Percentiles rank a stretch among this genome's conserved stretches.
These are phyloP conservation scores for Penicillium sp. DNA, from an alignment of 2,329 filamentous ascomycete genomes.

Conservation along the genomic window DNA sequence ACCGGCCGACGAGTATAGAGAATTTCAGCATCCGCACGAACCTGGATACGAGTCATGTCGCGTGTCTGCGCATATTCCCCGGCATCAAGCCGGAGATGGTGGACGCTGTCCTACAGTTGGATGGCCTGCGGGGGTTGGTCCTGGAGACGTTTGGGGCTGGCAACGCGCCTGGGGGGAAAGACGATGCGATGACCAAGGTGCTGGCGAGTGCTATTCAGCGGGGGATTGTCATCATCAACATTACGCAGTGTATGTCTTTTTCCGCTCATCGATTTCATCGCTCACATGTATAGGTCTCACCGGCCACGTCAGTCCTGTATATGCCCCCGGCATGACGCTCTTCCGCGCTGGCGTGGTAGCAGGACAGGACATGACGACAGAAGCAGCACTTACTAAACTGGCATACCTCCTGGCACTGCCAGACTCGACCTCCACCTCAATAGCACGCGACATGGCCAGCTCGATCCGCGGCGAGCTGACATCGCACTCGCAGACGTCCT, in stretches of 20 bases:
- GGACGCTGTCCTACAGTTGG: conserved; percentile 72
- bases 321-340: conserved; percentile 71
- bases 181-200: conserved; percentile 73
- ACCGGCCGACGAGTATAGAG: conserved; percentile 68
- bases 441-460: conserved; percentile 66
- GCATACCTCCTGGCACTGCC: conserved; percentile 75
- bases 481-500: conserved; percentile 66
- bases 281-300: conserved; percentile 42
- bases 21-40: conserved; percentile 70
- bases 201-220: conserved; percentile 72
- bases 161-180: conserved; percentile 78
- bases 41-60: conserved; percentile 82
- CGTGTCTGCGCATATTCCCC: conserved; percentile 84
- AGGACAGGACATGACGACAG: conserved; percentile 82
- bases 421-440: conserved; percentile 59
- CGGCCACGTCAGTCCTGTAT: conserved; percentile 73
- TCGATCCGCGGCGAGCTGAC: conserved; percentile 84
- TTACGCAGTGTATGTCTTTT: conserved; percentile 70
- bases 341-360: conserved; percentile 83
- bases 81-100: conserved; percentile 94
- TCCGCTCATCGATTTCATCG: neutral
- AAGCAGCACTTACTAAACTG: conserved; percentile 86
- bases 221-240: conserved; percentile 82
- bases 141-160: conserved; percentile 92
- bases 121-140: conserved; percentile 75